Evolutionary conservation across 2,329 filamentous ascomycete species (phyloP).

Genomic region (Sphaerostilbella broomeana): DNA sequence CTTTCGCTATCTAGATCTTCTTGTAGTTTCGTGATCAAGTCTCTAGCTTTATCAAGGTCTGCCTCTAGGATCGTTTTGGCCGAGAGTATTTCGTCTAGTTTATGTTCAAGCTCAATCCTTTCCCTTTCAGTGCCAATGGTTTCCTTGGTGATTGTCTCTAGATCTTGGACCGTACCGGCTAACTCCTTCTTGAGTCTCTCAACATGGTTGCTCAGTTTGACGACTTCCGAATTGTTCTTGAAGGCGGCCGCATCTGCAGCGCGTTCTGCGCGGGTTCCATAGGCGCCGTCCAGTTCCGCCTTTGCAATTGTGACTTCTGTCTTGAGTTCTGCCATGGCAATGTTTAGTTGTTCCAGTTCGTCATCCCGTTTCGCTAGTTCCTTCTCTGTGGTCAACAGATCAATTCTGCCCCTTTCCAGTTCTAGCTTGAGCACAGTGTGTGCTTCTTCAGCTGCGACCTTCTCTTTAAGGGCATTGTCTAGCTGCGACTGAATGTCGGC

Average conservation of each 20-base stretch:
- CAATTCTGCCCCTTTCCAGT: constrained; percentile 15
- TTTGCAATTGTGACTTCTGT: constrained; percentile 55
- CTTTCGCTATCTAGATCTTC: constrained; percentile 47
- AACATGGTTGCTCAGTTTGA: constrained; percentile 41
- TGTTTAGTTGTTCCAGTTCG: constrained; percentile 44
- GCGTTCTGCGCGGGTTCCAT: constrained; percentile 52
- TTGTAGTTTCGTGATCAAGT: constrained; percentile 36
- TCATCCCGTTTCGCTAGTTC: constrained; percentile 43
- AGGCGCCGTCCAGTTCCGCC: constrained; percentile 56
- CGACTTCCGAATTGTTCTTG: constrained; percentile 41
- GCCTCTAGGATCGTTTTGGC: constrained; percentile 33
- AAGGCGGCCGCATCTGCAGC: constrained; percentile 51
- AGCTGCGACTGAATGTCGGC: constrained; percentile 27
- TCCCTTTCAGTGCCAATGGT: constrained; percentile 45
- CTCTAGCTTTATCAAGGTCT: constrained; percentile 32
- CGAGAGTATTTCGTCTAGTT: constrained; percentile 27
- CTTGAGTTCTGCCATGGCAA: constrained; percentile 51
- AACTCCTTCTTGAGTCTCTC: constrained; percentile 46
- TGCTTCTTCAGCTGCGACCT: constrained; percentile 23
- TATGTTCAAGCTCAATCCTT: constrained; percentile 38
- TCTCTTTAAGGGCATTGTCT: constrained; percentile 23
- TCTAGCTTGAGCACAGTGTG: constrained; percentile 22
- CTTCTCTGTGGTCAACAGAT: constrained; percentile 31
- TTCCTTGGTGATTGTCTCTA: constrained; percentile 48
- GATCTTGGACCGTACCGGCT: constrained; percentile 42